Percentiles rank a stretch among this genome's conserved stretches.
These are phyloP conservation scores for Xylariaceae sp. DNA, from an alignment of 2,329 filamentous ascomycete species.

Conservation along the genomic window DNA sequence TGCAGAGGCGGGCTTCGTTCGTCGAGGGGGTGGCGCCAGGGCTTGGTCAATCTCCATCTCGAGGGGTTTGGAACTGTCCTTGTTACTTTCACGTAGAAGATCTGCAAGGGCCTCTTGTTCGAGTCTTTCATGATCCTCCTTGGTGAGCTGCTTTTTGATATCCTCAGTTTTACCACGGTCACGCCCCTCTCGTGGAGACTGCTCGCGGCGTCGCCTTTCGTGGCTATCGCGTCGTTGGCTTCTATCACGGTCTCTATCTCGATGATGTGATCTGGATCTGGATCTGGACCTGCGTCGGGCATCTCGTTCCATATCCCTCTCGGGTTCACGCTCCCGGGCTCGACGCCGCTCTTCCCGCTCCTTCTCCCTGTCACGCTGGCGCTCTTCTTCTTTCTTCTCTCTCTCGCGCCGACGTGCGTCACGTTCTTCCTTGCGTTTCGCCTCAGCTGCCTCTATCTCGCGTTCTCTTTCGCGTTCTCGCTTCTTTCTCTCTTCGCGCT, in stretches of 20 bases:
- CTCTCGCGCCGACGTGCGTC: conserved; percentile 56
- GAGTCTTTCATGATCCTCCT: conserved; percentile 63
- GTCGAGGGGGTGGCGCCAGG: conserved; percentile 62
- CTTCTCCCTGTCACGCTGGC: conserved; percentile 56
- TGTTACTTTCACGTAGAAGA: conserved; percentile 64
- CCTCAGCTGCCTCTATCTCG: conserved; percentile 57
- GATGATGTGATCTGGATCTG: conserved; percentile 43
- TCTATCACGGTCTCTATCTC: conserved; percentile 45
- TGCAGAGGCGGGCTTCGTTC: conserved; percentile 60
- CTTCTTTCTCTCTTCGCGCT: conserved; percentile 61
- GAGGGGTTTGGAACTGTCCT: conserved; percentile 54
- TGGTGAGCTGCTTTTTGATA: conserved; percentile 60
- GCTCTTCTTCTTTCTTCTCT: conserved; percentile 45
- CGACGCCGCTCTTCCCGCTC: conserved; percentile 61
- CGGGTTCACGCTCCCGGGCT: conserved; percentile 49
- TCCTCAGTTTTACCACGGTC: conserved; percentile 50
- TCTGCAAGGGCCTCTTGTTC: conserved; percentile 66
- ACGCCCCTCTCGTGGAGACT: conserved; percentile 46
- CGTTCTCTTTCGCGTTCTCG: conserved; percentile 57
- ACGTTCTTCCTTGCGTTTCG: conserved; percentile 57
- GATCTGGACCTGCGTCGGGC: conserved; percentile 43
- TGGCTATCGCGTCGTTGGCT: conserved; percentile 43
- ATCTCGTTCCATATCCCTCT: conserved; percentile 38
- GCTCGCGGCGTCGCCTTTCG: conserved; percentile 43
- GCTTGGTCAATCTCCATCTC: conserved; percentile 64